phyloP scores from a whole-genome alignment of 495 filamentous ascomycete genomes.

The Hyaloscypha variabilis region DNA sequence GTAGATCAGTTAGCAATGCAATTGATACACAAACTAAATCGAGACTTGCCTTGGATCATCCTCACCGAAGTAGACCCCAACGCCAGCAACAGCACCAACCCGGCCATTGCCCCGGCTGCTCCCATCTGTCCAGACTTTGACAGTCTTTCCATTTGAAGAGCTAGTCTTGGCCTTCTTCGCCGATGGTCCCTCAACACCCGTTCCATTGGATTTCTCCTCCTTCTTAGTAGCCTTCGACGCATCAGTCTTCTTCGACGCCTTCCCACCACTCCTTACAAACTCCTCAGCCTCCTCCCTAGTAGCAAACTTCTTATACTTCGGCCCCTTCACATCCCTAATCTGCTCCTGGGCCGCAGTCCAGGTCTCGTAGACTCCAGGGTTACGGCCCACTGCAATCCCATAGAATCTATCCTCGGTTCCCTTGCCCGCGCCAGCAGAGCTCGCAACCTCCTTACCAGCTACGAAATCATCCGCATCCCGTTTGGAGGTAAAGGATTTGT shows the following conservation, averaged over 20 bases:
- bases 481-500: conserved; percentile 79
- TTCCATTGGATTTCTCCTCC: conserved; percentile 41
- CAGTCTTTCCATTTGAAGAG: conserved; percentile 44
- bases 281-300: conserved; percentile 77
- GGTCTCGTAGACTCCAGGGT: conserved; percentile 87
- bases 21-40: background rate
- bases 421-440: conserved; percentile 5
- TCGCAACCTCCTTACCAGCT: conserved; percentile 55
- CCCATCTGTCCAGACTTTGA: conserved; percentile 89
- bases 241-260: conserved; percentile 3
- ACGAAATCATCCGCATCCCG: conserved; percentile 81
- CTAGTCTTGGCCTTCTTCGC: conserved; percentile 59
- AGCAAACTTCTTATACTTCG: conserved; percentile 80
- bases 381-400: conserved; percentile 77
- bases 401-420: conserved; percentile 65
- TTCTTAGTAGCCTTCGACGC: conserved; percentile 37
- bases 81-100: conserved; percentile 70
- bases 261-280: conserved; percentile 60
- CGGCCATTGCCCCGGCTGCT: conserved; percentile 79
- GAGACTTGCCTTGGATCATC: conserved; percentile 65
- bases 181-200: conserved; percentile 52
- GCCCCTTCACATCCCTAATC: conserved; percentile 74
- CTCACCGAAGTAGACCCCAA: conserved; percentile 88
- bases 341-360: conserved; percentile 80
- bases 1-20: background rate